These are phyloP conservation scores for Penicillium digitatum DNA, from an alignment of 2,329 filamentous ascomycete genomes.

Conservation along the genomic window DNA sequence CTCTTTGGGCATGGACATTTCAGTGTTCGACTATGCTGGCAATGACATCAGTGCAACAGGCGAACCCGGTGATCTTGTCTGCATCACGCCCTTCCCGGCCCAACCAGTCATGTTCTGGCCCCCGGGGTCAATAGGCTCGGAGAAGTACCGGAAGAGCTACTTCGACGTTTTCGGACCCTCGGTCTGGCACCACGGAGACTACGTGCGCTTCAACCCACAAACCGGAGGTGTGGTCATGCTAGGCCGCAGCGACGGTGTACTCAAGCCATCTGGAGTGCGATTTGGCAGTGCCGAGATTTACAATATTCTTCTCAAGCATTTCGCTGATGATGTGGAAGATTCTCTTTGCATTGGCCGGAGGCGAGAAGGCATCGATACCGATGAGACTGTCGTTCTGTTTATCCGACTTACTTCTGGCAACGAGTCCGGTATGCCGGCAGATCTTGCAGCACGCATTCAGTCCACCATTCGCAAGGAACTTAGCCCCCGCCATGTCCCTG, in stretches of 20 bases:
- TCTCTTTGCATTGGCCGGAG: conserved; percentile 81
- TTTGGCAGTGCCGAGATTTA: conserved; percentile 97
- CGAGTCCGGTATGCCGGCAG: conserved; percentile 50
- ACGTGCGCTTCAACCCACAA: conserved; percentile 65
- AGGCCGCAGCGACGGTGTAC: conserved; percentile 82
- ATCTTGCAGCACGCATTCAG: conserved; percentile 63
- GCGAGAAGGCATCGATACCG: conserved; percentile 62
- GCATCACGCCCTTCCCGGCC: conserved; percentile 79
- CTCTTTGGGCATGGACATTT: conserved; percentile 74
- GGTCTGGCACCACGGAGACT: conserved; percentile 92
- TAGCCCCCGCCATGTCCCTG: conserved; percentile 85
- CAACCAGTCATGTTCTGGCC: conserved; percentile 86
- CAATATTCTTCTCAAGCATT: conserved; percentile 83
- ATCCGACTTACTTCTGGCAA: conserved; percentile 61
- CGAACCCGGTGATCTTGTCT: conserved; percentile 82
- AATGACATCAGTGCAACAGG: conserved; percentile 57
- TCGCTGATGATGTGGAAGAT: conserved; percentile 73
- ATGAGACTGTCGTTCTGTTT: conserved; percentile 87
- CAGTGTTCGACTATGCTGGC: conserved; percentile 54
- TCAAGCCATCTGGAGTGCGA: conserved; percentile 86
- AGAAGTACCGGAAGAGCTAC: conserved; percentile 79
- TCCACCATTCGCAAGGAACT: conserved; percentile 68
- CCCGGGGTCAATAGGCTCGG: conserved; percentile 60
- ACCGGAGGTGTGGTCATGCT: conserved; percentile 86
- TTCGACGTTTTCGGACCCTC: conserved; percentile 72